Evolutionary conservation across 257 asterid genomes (phyloP).

Genomic region (Nyctanthes arbortristis): DNA sequence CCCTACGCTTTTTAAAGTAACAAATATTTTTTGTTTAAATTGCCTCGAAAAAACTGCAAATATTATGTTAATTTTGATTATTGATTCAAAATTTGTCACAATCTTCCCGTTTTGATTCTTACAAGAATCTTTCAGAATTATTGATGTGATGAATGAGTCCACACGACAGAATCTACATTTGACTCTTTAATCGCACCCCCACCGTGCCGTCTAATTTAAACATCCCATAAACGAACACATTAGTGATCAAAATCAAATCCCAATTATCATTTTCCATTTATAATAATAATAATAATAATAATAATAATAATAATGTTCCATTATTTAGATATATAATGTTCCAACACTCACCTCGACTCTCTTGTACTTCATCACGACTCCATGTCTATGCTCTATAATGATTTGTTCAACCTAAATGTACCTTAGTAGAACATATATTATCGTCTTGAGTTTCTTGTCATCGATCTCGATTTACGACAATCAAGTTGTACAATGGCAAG

Average conservation of each 20-base stretch:
- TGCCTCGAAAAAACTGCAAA: too few species aligned
- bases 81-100: too few species aligned
- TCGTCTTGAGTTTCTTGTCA: not conserved
- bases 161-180: not conserved
- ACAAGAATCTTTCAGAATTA: too few species aligned
- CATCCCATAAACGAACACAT: conserved; percentile 20
- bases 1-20: too few species aligned
- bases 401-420: too few species aligned
- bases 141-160: too few species aligned
- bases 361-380: not conserved
- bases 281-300: not conserved
- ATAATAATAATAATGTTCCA: not conserved
- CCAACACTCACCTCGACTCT: not conserved
- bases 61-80: too few species aligned
- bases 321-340: not conserved
- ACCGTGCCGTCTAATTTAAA: conserved; percentile 34
- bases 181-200: conserved; percentile 20
- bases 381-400: not conserved
- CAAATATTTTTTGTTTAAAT: too few species aligned
- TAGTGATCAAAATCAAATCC: conserved; percentile 23
- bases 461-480: not conserved
- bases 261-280: not conserved
- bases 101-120: too few species aligned
- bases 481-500: not conserved
- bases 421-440: not conserved